These are phyloP conservation scores for Nothophoma quercina DNA, from an alignment of 2,329 filamentous ascomycete species.

Conservation along the genomic window DNA sequence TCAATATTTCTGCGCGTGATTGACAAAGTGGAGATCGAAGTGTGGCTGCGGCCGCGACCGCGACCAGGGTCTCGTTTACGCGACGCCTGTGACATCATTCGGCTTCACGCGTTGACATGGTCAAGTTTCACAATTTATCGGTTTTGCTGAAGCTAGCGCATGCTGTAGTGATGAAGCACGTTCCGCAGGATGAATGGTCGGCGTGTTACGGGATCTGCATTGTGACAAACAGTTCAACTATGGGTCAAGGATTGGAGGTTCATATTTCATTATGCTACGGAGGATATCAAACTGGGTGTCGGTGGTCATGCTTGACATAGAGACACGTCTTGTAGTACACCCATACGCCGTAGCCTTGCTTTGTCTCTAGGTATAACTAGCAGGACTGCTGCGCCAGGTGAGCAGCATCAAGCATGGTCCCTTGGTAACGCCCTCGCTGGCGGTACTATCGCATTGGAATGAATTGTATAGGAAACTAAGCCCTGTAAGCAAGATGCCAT, in stretches of 20 bases:
- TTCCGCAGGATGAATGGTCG: too few species aligned
- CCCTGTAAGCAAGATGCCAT: not conserved
- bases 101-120: not conserved
- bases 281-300: too few species aligned
- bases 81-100: constrained; percentile 19
- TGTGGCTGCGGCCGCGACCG: constrained; percentile 10
- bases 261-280: constrained; percentile 3
- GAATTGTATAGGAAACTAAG: not conserved
- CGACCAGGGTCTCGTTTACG: constrained; percentile 15
- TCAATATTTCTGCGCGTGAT: constrained; percentile 20
- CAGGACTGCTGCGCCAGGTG: not conserved
- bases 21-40: constrained; percentile 12
- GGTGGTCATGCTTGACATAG: too few species aligned
- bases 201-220: too few species aligned
- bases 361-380: too few species aligned
- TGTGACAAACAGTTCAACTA: too few species aligned
- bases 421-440: not conserved
- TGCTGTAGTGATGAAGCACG: too few species aligned
- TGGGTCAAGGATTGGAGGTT: not conserved
- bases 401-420: not conserved
- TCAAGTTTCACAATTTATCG: not conserved
- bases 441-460: not conserved
- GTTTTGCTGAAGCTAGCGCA: not conserved
- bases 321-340: not conserved
- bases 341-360: not conserved